phyloP scores from a whole-genome alignment of 2,329 filamentous ascomycete species.

The Drechslerella coelobrocha region DNA sequence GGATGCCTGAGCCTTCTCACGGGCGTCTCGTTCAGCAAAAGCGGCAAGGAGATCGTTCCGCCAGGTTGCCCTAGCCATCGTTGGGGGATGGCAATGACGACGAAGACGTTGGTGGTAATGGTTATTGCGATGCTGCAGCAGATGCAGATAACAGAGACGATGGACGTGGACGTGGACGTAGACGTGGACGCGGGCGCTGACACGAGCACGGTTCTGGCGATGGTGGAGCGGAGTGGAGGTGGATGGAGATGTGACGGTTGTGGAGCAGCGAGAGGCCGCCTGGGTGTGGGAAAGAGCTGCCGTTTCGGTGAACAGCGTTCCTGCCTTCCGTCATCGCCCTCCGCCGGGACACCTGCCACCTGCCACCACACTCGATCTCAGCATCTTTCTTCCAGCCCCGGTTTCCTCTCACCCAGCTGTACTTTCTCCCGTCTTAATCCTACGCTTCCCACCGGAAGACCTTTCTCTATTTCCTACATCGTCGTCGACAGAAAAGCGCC shows the following conservation, averaged over 20 bases:
- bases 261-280: background rate
- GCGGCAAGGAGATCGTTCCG: conserved; percentile 51
- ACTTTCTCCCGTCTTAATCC: no score
- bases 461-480: background rate
- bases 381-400: no score
- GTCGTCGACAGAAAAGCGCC: no score
- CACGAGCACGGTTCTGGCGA: no score
- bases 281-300: conserved; percentile 7
- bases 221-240: conserved; percentile 7
- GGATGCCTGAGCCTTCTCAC: conserved; percentile 52
- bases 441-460: background rate
- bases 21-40: conserved; percentile 52
- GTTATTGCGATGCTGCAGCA: no score
- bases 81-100: conserved; percentile 4
- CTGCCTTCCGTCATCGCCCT: background rate
- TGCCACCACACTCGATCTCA: background rate
- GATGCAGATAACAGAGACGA: no score
- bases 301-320: conserved; percentile 19
- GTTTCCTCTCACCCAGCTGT: no score
- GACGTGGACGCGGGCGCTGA: background rate
- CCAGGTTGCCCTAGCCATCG: conserved; percentile 45
- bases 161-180: background rate
- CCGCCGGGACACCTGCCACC: background rate
- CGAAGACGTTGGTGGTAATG: background rate
- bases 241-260: background rate